Base-by-base conservation (phyloP, 805 yeast species). In the Hanseniaspora valbyensis region DNA sequence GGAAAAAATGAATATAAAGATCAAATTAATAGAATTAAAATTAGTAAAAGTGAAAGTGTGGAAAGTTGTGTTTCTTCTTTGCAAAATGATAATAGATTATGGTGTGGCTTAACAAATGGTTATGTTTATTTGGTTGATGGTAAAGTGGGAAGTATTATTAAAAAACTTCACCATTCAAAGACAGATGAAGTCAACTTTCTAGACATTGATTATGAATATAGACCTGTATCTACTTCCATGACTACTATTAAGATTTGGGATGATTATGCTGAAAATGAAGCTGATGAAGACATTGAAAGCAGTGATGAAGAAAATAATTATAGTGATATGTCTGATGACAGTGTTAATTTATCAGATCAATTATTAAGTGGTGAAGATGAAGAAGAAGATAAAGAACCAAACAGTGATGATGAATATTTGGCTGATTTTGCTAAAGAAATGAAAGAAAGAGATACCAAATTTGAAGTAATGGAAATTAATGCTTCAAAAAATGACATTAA, bases 41-140 rank as follows among this genome's bases (percentile, higher is more conserved):
- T 89, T 8, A 70, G 77, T 36, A 77, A 74, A 52, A 83, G 74
- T 41, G 84, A 82, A 32, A 81, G 90, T 18, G 75, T 88, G 16
- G 96, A 88, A 59, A 73, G 83, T 26, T 64, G 86, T 2, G 68
- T 79, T 4, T 72, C 83, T 16, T 66, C 74, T 1, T 56, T 70
- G 55, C 66, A 67, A 49, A 70, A 70, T 34, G 74, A 71, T 50
- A 65, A 73, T 49, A 72, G 77, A 52, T 73, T 81, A 1, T 84
- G 87, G 85, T 78, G 83, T 57, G 95, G 95, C 4, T 78, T 80
- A 34, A 78, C 89, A 6, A 83, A 83, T 55, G 95, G 95, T 24
- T 67, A 71, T 19, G 70, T 88, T 26, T 77, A 78, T 57, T 74
- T 83, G 54, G 76, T 87, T 19, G 78, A 89, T 61, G 75, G 75